A percentile compares a stretch with the other conserved stretches of the same genome.
Evolutionary conservation across 2,329 filamentous ascomycete species (phyloP).

Genomic region (Paecilomyces variotii): DNA sequence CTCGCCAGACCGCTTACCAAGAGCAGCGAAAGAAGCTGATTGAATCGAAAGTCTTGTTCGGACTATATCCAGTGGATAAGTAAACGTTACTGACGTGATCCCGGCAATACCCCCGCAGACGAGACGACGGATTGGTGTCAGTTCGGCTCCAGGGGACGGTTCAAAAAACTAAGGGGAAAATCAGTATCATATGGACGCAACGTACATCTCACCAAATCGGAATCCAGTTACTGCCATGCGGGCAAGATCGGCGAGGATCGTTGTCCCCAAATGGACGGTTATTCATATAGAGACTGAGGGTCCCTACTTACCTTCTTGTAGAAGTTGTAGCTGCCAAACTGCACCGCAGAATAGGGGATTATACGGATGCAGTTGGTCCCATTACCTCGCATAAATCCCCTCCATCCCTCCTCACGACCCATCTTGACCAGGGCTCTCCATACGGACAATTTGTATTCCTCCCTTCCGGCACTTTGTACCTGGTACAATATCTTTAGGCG

Average conservation of each 20-base stretch:
- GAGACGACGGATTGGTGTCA: conserved; percentile 67
- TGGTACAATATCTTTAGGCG: conserved; percentile 97
- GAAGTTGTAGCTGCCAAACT: conserved; percentile 96
- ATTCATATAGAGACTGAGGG: background rate
- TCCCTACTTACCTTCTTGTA: conserved; percentile 70
- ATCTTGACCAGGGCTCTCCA: conserved; percentile 85
- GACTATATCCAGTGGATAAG: conserved; percentile 96
- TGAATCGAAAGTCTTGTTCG: conserved; percentile 93
- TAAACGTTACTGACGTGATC: conserved; percentile 89
- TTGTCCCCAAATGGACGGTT: background rate
- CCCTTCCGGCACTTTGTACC: conserved; percentile 79
- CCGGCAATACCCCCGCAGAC: conserved; percentile 87
- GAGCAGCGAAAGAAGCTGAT: conserved; percentile 82
- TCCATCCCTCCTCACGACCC: conserved; percentile 95
- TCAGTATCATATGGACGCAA: conserved; percentile 2
- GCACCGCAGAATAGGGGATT: conserved; percentile 94
- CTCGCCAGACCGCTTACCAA: conserved; percentile 50
- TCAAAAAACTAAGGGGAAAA: conserved; percentile 59
- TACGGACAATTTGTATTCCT: conserved; percentile 90
- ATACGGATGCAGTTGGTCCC: conserved; percentile 98
- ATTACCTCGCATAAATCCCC: conserved; percentile 94
- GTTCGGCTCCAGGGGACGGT: conserved; percentile 60
- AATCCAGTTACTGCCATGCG: background rate
- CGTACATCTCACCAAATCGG: background rate
- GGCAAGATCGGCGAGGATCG: background rate